A percentile compares a stretch with the other conserved stretches of the same genome.
phyloP scores from a whole-genome alignment of 495 filamentous ascomycete species.

The Massariosphaeria phaeospora region DNA sequence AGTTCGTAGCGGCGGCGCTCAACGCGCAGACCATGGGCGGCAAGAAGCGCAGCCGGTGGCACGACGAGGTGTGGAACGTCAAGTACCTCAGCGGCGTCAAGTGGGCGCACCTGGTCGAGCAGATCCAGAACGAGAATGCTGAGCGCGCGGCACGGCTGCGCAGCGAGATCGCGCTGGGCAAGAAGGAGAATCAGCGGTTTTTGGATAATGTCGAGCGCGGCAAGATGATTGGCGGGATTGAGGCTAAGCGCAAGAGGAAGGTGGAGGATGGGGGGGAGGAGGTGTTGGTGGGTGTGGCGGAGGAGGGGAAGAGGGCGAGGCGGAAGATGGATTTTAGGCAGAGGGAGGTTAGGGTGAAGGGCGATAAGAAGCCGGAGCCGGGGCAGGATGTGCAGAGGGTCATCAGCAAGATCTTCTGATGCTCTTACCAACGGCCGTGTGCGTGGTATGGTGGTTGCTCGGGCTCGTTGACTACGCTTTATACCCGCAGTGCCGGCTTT shows the following conservation, averaged over 20 bases:
- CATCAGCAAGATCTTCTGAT: slow-evolving; percentile 71
- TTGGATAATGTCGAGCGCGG: slow-evolving; percentile 68
- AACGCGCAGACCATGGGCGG: slow-evolving; percentile 81
- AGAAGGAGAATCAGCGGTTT: slow-evolving; percentile 79
- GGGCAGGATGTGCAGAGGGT: slow-evolving; percentile 70
- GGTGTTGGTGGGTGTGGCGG: slow-evolving; percentile 37
- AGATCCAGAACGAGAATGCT: slow-evolving; percentile 74
- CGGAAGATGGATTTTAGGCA: slow-evolving; percentile 79
- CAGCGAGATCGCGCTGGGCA: slow-evolving; percentile 71
- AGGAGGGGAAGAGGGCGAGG: slow-evolving; percentile 39
- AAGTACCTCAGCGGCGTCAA: slow-evolving; percentile 81
- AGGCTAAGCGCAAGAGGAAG: slow-evolving; percentile 55
- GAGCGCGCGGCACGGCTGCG: slow-evolving; percentile 74
- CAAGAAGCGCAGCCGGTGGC: slow-evolving; percentile 81
- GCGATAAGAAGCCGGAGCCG: slow-evolving; percentile 48
- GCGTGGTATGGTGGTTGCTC: not conserved
- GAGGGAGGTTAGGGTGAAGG: slow-evolving; percentile 50
- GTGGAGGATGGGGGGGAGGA: slow-evolving; percentile 59
- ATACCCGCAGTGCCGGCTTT: too few species aligned
- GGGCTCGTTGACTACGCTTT: not conserved
- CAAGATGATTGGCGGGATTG: slow-evolving; percentile 42
- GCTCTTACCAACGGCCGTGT: not conserved
- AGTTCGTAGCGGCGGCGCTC: slow-evolving; percentile 73
- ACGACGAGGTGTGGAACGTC: slow-evolving; percentile 88
- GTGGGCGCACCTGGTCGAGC: slow-evolving; percentile 65